These are phyloP conservation scores for Tuber brumale DNA, from an alignment of 495 filamentous ascomycete genomes.

Conservation along the genomic window DNA sequence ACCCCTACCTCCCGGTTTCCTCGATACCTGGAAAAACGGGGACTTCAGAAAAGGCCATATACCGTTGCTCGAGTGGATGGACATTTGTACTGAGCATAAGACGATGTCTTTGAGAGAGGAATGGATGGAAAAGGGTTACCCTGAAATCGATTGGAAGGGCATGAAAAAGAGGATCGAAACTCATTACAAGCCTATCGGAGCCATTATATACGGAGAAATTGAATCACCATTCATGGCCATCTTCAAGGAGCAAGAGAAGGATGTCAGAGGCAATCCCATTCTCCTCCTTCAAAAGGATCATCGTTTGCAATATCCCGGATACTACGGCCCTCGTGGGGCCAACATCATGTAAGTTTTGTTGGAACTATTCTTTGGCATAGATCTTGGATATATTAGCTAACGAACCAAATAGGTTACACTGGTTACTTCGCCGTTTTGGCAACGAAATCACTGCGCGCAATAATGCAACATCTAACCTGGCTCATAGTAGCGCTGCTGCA, in stretches of 20 bases:
- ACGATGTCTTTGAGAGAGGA: constrained; percentile 51
- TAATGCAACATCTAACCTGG: constrained; percentile 44
- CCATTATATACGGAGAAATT: constrained; percentile 53
- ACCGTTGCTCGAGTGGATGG: constrained; percentile 38
- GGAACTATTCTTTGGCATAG: neutral
- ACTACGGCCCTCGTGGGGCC: constrained; percentile 78
- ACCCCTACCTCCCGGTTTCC: constrained; percentile 5
- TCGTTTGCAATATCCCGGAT: constrained; percentile 58
- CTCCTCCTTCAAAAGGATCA: constrained; percentile 30
- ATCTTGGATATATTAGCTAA: neutral
- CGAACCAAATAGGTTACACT: neutral
- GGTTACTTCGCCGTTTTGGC: neutral
- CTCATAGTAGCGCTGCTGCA: constrained; percentile 59
- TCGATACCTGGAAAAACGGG: constrained; percentile 6
- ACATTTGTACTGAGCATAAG: constrained; percentile 70
- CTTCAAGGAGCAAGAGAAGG: constrained; percentile 54
- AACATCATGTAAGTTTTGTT: constrained; percentile 52
- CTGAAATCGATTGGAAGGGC: constrained; percentile 65
- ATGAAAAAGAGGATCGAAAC: constrained; percentile 58
- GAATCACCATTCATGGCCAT: constrained; percentile 58
- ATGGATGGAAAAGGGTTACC: constrained; percentile 64
- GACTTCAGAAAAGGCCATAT: constrained; percentile 6
- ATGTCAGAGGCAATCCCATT: constrained; percentile 48
- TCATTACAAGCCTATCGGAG: constrained; percentile 53
- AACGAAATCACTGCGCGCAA: neutral